Conservation (phyloP, 768 basidiomycete genomes). For the Amanita rimosa region DNA sequence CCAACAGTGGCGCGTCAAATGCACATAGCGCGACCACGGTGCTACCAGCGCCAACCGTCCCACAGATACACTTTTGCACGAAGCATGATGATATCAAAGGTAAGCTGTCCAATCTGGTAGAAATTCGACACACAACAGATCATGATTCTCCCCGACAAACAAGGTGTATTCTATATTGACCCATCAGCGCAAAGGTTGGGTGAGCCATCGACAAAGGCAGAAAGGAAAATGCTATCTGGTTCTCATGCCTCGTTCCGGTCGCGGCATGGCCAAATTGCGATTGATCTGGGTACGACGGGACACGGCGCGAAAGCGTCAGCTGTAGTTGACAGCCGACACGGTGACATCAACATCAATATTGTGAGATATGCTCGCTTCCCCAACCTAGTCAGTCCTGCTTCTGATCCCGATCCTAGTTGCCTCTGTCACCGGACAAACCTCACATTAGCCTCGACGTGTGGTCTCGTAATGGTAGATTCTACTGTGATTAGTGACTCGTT, state of each 20-base stretch:
- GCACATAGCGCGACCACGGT: neutral
- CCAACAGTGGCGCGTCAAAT: neutral
- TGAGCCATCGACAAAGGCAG: constrained; percentile 8
- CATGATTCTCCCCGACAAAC: neutral
- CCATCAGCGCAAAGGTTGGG: constrained; percentile 20
- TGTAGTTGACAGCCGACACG: constrained; percentile 22
- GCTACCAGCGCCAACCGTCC: constrained; percentile 14
- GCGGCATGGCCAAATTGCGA: constrained; percentile 24
- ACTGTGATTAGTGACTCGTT: neutral
- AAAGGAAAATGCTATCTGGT: constrained; percentile 16
- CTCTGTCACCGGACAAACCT: constrained; percentile 19
- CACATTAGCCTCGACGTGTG: constrained; percentile 25
- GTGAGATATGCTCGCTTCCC: constrained; percentile 14
- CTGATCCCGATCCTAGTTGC: constrained; percentile 16
- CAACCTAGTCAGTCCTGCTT: neutral
- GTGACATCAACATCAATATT: constrained; percentile 28
- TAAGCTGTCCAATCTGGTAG: constrained; percentile 5
- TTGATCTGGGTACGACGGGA: constrained; percentile 28
- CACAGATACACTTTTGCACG: constrained; percentile 21
- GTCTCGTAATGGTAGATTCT: constrained; percentile 16
- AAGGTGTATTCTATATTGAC: constrained; percentile 32
- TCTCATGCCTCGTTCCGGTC: constrained; percentile 32
- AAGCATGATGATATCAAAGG: constrained; percentile 22
- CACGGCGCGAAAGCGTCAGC: constrained; percentile 18
- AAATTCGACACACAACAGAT: neutral